Base-by-base conservation (phyloP, 345 rosid species). In the Dipteronia dyeriana region DNA sequence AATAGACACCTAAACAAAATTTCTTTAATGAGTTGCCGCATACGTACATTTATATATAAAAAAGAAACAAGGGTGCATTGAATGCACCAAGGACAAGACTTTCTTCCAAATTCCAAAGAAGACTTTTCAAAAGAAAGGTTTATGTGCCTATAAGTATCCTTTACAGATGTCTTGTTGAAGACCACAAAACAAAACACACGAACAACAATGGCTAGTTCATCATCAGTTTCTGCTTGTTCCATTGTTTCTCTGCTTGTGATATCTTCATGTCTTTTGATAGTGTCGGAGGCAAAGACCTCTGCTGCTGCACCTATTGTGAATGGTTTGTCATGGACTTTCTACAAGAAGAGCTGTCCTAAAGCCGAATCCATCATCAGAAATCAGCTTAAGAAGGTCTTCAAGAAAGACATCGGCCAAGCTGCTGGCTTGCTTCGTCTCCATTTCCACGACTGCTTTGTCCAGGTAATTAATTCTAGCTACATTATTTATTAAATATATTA, bases 381-480 rank as follows among this genome's bases (percentile, higher is more conserved):
- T 16, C 88, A 87, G 77, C 92, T 95, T 51, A 66, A 83, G 80
- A 88, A 91, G 76, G 88, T 85, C 8, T 87, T 95, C 84, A 85
- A 83, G 80, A 76, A 82, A 17, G 98, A 93, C 38, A 84, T 90
- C 43, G 98, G 93, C 75, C 94, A 86, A 71, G 98, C 97, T 68
- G 98, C 98, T n/a, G 98, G 92, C 65, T 80, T 93, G 70, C 94
- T 93, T 54, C 97, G 97, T 72, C 89, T 91, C 73, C 97, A 91
- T 80, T 95, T 95, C 85, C 98, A 95, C 53, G 98, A 93, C 76
- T 95, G 98, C 91, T 95, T 93, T 65, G 98, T 95, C 73, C 88
- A 88, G 97, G 98, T 91, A 34, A 34, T 34, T 34, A 34, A 34
- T 34, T 4, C 38, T 34, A 34, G 0, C 38, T 34, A 5, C 38